phyloP scores from a whole-genome alignment of 306 rosid genomes.

The Corylus heterophylla region DNA sequence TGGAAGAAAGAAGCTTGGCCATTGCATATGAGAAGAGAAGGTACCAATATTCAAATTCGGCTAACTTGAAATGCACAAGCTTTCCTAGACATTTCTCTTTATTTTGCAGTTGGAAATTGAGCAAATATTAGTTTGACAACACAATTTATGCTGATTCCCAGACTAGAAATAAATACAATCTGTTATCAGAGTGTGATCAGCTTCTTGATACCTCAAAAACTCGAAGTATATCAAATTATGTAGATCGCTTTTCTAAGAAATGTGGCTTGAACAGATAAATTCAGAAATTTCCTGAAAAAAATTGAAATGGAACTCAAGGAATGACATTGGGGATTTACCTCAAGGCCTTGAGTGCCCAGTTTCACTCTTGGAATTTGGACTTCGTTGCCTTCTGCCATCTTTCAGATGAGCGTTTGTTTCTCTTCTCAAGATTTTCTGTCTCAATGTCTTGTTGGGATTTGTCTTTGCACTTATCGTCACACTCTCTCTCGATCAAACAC shows the following conservation, averaged over 20 bases:
- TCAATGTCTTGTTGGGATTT: too few species aligned
- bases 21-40: too few species aligned
- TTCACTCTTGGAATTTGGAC: conserved; percentile 25
- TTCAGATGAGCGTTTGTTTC: background rate
- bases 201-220: background rate
- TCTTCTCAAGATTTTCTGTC: background rate
- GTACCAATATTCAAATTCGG: too few species aligned
- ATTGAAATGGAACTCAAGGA: background rate
- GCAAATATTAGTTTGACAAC: too few species aligned
- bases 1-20: background rate
- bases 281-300: background rate
- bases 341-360: conserved; percentile 31
- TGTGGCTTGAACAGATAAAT: background rate
- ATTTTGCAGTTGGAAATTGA: too few species aligned
- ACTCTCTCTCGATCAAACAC: too few species aligned
- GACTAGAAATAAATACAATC: background rate
- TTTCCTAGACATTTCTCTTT: too few species aligned
- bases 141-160: background rate
- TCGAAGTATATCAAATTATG: background rate
- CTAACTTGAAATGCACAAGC: too few species aligned
- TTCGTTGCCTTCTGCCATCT: conserved; percentile 15
- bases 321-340: conserved; percentile 8
- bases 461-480: too few species aligned
- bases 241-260: background rate
- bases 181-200: too few species aligned